These are phyloP conservation scores for Neoarthrinium moseri DNA, from an alignment of 2,329 filamentous ascomycete species.

Conservation along the genomic window DNA sequence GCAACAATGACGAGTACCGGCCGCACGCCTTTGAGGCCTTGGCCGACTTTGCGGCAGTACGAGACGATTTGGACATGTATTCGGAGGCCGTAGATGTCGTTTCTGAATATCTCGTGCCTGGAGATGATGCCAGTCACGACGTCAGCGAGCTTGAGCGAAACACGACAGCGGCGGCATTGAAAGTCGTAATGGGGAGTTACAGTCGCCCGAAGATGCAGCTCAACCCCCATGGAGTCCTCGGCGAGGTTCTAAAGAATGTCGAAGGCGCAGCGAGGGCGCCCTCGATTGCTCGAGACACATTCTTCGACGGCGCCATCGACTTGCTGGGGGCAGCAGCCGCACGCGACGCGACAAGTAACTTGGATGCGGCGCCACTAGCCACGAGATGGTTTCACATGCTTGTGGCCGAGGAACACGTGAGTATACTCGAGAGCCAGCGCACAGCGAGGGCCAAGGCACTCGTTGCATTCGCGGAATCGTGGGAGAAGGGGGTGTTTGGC, in stretches of 20 bases:
- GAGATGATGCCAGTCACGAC: conserved; percentile 37
- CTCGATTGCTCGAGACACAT: conserved; percentile 45
- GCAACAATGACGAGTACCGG: conserved; percentile 83
- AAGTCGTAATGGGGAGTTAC: conserved; percentile 51
- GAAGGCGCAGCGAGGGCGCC: conserved; percentile 31
- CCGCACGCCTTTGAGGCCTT: conserved; percentile 71
- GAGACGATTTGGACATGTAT: conserved; percentile 70
- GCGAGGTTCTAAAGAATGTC: conserved; percentile 37
- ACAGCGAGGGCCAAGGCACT: conserved; percentile 45
- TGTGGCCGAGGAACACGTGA: conserved; percentile 43
- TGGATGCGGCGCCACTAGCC: conserved; percentile 18
- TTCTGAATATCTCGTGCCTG: conserved; percentile 58
- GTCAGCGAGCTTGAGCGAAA: conserved; percentile 39
- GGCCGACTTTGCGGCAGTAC: conserved; percentile 68
- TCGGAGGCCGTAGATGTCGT: conserved; percentile 65
- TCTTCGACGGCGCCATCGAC: conserved; percentile 50
- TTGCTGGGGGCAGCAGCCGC: conserved; percentile 41
- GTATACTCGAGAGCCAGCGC: conserved; percentile 52
- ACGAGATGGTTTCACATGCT: conserved; percentile 45
- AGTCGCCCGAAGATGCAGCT: conserved; percentile 37
- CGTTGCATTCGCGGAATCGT: conserved; percentile 38
- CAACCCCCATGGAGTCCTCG: conserved; percentile 36
- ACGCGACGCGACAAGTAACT: conserved; percentile 13
- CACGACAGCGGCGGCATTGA: conserved; percentile 48
- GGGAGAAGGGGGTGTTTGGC: conserved; percentile 42